Evolutionary conservation across 805 yeast genomes (phyloP).

Genomic region (Myxozyma sirexii): DNA sequence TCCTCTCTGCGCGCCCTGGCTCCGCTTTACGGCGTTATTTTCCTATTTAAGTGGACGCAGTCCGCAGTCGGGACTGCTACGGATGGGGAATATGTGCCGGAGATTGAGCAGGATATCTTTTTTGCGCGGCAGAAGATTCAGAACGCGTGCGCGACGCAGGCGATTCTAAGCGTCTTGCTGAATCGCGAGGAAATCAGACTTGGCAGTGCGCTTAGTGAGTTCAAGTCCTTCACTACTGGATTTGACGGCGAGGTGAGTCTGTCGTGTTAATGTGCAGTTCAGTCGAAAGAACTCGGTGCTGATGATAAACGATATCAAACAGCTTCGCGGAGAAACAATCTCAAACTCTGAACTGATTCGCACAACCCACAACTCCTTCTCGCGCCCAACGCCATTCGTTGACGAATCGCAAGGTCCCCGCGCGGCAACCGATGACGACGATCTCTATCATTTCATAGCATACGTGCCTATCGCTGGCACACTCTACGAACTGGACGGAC

Average conservation of each 20-base stretch:
- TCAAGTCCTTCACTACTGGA: constrained; percentile 53
- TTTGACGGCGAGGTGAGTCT: constrained; percentile 51
- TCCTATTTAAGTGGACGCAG: constrained; percentile 61
- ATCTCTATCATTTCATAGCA: constrained; percentile 62
- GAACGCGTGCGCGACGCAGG: constrained; percentile 77
- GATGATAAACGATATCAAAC: not conserved
- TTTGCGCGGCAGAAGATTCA: constrained; percentile 67
- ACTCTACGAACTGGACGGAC: constrained; percentile 66
- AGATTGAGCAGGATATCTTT: constrained; percentile 47
- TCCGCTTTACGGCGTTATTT: constrained; percentile 62
- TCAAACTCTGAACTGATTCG: constrained; percentile 61
- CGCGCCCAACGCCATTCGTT: constrained; percentile 55
- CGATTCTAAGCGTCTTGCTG: constrained; percentile 59
- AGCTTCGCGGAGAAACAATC: constrained; percentile 60
- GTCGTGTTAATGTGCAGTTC: not conserved
- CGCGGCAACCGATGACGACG: constrained; percentile 40
- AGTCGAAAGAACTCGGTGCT: not conserved
- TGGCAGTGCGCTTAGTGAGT: constrained; percentile 53
- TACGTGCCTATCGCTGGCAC: constrained; percentile 51
- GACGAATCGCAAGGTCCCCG: constrained; percentile 44
- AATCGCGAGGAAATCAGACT: constrained; percentile 49
- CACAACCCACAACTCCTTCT: constrained; percentile 61
- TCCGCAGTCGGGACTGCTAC: constrained; percentile 46
- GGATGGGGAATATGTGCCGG: constrained; percentile 50
- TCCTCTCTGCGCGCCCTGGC: constrained; percentile 43